Base-by-base conservation (phyloP, 2,329 filamentous ascomycete genomes). In the Stagonosporopsis chrysanthemi region DNA sequence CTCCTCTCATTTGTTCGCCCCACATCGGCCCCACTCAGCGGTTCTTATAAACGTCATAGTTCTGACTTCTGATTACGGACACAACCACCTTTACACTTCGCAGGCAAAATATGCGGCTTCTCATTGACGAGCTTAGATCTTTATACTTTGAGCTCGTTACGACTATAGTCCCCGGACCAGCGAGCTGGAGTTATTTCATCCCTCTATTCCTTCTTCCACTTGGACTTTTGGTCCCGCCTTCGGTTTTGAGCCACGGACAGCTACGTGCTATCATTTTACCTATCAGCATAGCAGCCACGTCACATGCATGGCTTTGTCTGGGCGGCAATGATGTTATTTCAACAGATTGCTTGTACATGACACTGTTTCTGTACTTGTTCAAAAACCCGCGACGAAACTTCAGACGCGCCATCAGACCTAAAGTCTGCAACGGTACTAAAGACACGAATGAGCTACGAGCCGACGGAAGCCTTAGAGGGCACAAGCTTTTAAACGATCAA, bases 311-410 rank as follows among this genome's bases (percentile, higher is more conserved):
- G 53, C 17, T 26, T 17, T 28, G 11, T 19, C 14, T 54, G 7
- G 49, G 45, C 2, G 53, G 53, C 2, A 60, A 49, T n/a, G 58
- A 60, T 44, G 53, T 60, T 11, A 51, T 57, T 11, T 57, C 44
- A 2, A 60, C 49, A 46, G 49, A 60, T 26, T 50, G 14, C 14
- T 15, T 60, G 35, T 60, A 53, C 24, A 28, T 57, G 48, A 60
- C 53, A 5, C 33, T 57, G 0, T 60, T 60, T 17, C 29, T 57
- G n/a, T 60, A 57, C 36, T 43, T 49, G 7, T 60, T 60, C 31
- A 53, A 54, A 15, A 52, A 60, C 28, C 58, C 58, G 12, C 53
- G 53, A 28, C 35, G 6, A 7, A 36, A 57, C n/a, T 60, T 57
- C 29, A 53, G 45, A 47, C 53, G 41, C 7, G 36, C 56, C 19